phyloP scores from a whole-genome alignment of 257 asterid species.

The Fraxinus anomala region DNA sequence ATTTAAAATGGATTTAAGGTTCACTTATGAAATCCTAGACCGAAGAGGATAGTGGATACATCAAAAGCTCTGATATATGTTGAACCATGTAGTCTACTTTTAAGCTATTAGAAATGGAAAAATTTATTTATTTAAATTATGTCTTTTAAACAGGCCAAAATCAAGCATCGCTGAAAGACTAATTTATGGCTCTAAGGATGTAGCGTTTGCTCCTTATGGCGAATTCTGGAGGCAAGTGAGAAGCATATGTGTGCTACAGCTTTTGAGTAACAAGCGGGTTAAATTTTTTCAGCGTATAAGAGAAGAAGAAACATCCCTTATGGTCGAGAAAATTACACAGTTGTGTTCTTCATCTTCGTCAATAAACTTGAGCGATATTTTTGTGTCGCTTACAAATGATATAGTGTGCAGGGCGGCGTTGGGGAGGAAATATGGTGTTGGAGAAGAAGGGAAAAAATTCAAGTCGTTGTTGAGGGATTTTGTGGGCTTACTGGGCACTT shows the following conservation, averaged over 20 bases:
- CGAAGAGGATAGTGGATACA: not conserved
- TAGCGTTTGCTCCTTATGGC: constrained; percentile 42
- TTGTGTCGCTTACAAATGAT: constrained; percentile 34
- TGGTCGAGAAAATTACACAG: constrained; percentile 35
- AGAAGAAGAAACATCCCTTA: constrained; percentile 42
- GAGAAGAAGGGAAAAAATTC: constrained; percentile 37
- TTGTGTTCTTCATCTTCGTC: not conserved
- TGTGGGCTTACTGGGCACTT: constrained; percentile 33
- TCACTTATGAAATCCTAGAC: not conserved
- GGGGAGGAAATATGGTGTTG: constrained; percentile 51
- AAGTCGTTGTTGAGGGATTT: constrained; percentile 29
- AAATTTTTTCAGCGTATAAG: constrained; percentile 35
- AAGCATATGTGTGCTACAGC: constrained; percentile 45
- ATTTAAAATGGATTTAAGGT: not conserved
- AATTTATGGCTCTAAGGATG: constrained; percentile 33
- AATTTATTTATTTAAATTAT: not conserved
- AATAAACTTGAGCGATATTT: constrained; percentile 39
- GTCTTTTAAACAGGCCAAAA: constrained; percentile 33
- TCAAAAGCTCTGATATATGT: not conserved
- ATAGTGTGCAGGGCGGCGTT: constrained; percentile 48
- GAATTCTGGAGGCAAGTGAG: constrained; percentile 54
- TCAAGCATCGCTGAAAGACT: constrained; percentile 24
- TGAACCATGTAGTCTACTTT: not conserved
- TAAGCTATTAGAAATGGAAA: not conserved
- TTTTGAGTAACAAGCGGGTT: constrained; percentile 49